These are phyloP conservation scores for Phytophthora foliorum DNA, from an alignment of 352 stramenopile genomes.

Conservation along the genomic window DNA sequence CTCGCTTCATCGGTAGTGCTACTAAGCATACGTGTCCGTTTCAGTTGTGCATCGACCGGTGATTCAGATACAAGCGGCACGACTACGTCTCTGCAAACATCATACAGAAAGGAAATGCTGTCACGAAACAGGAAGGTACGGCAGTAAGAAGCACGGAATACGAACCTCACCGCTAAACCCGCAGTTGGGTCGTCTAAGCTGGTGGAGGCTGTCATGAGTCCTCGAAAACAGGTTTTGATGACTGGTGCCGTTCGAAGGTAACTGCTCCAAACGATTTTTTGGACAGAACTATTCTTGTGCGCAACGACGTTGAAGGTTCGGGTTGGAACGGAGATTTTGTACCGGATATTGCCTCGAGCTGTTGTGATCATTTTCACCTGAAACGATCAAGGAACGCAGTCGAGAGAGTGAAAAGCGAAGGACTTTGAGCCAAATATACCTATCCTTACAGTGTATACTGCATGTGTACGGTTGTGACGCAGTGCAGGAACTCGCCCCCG, in stretches of 20 bases:
- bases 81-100: slow-evolving; percentile 3
- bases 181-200: neutral
- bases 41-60: slow-evolving; percentile 1
- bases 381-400: neutral
- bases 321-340: neutral
- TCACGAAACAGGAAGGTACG: neutral
- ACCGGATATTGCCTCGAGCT: neutral
- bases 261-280: neutral
- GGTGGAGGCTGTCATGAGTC: neutral
- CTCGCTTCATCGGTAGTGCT: slow-evolving; percentile 16
- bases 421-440: too few species aligned
- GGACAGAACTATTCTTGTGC: slow-evolving; percentile 6
- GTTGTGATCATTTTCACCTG: neutral
- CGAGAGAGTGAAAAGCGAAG: too few species aligned
- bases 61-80: slow-evolving; percentile 8
- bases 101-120: neutral
- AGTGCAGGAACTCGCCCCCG: too few species aligned
- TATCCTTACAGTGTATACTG: too few species aligned
- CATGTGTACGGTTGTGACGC: too few species aligned
- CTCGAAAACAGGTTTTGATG: slow-evolving; percentile 8
- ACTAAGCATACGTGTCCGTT: slow-evolving; percentile 10
- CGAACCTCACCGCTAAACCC: neutral
- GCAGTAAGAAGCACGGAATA: neutral
- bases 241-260: neutral
- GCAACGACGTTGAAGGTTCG: neutral